Evolutionary conservation across 2,329 filamentous ascomycete species (phyloP).

Genomic region (Botryosphaeria dothidea): DNA sequence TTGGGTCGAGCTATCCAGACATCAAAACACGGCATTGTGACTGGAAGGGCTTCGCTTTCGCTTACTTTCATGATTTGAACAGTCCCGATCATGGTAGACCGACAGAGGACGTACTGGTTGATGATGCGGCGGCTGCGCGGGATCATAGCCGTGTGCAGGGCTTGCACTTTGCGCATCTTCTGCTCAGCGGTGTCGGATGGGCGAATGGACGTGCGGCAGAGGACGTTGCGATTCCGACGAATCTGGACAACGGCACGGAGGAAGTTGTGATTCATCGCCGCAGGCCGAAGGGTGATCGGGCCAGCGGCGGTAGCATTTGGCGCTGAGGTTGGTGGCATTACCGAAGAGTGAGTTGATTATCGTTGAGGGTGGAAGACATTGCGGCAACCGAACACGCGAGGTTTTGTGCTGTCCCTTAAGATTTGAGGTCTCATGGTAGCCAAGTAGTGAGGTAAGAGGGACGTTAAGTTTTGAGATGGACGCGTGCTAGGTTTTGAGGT

Average conservation of each 20-base stretch:
- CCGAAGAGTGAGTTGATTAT: no score
- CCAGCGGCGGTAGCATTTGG: no score
- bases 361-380: no score
- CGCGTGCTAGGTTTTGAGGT: no score
- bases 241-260: not conserved
- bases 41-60: not conserved
- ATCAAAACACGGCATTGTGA: not conserved
- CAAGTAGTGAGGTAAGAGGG: no score
- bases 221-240: not conserved
- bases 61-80: not conserved
- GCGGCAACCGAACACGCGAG: no score
- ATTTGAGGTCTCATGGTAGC: no score
- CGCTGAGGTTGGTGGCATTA: no score
- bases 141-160: not conserved
- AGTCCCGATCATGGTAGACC: not conserved
- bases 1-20: not conserved
- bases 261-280: no score
- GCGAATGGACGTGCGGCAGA: not conserved
- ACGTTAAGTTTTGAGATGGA: no score
- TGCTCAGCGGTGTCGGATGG: not conserved
- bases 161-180: not conserved
- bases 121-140: not conserved
- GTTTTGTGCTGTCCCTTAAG: no score
- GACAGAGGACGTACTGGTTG: not conserved
- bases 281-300: no score